These are phyloP conservation scores for Russula vinacea DNA, from an alignment of 768 basidiomycete species.

Conservation along the genomic window DNA sequence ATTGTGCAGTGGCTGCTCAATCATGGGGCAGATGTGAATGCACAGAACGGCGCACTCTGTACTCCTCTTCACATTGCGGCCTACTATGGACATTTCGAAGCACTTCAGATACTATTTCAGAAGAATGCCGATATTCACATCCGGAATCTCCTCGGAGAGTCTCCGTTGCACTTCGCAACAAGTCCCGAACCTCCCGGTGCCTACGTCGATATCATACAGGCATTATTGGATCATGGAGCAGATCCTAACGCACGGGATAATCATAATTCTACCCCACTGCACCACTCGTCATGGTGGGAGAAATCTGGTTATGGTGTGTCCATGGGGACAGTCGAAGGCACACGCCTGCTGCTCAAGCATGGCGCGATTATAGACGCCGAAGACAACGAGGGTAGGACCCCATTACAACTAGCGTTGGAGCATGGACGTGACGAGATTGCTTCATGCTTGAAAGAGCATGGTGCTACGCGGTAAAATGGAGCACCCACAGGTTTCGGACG, in stretches of 20 bases:
- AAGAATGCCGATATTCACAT: background rate
- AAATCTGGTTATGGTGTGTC: accelerated
- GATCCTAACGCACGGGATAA: background rate
- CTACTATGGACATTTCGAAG: background rate
- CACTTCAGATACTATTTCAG: background rate
- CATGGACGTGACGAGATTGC: background rate
- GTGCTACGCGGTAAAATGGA: no score
- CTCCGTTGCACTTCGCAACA: background rate
- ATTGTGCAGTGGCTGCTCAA: background rate
- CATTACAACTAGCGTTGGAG: background rate
- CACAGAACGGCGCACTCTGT: accelerated
- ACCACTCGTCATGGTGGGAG: background rate
- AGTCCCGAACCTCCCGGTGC: background rate
- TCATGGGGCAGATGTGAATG: background rate
- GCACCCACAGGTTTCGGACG: no score
- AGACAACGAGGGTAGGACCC: background rate
- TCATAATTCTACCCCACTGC: background rate
- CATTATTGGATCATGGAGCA: background rate
- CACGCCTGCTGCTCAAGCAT: background rate
- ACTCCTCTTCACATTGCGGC: background rate
- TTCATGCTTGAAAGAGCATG: no score
- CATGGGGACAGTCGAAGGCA: background rate
- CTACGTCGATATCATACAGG: background rate
- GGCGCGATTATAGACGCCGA: slow-evolving; percentile 2
- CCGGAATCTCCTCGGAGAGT: background rate